Base-by-base conservation (phyloP, 441 rosid genomes). In the Sinapis alba region DNA sequence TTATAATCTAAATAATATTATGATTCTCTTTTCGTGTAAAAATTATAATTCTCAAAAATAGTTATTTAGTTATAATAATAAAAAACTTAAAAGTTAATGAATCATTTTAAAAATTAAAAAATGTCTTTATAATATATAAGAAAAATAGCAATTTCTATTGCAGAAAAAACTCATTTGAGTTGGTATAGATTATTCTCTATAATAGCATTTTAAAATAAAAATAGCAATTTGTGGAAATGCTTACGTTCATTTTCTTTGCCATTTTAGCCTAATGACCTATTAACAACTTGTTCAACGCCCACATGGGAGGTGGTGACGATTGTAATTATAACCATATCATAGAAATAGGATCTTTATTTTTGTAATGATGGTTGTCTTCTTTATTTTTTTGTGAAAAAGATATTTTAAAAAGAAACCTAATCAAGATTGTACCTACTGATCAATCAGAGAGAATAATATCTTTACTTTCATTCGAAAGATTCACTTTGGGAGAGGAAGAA, bases 361-460 rank as follows among this genome's bases (percentile, higher is more conserved):
- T 11, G 13, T 32, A 74, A 16, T 47, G 18, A 27, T 30, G 15
- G 28, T 24, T 9, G 23, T 68, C 68, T 68, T 61, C 28, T 45
- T 59, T 66, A 21, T 12, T 45, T 10, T 30, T 7, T 24, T 51
- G 56, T 58, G 38, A 43, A 36, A 59, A 34, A 3, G 4, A 21
- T 34, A 21, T 18, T 15, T 18, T 23, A 0, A 59, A 67, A 23
- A 21, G 3, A 60, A 60, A 76, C 56, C 58, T 6, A 26, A 57
- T 23, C 4, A 38, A 71, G 20, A 26, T 45, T 57, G 58, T 71
- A 23, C 62, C 34, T 50, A 64, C n/a, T 32, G 15, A 50, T 71
- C 76, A 77, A 19, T 50, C 69, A 66, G 27, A 72, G 73, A 24
- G 80, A 72, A 71, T 72, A 71, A 60, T 65, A 71, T 77, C 80